Base-by-base conservation (phyloP, 148 eudicot species). In the Rhododendron ovatum region DNA sequence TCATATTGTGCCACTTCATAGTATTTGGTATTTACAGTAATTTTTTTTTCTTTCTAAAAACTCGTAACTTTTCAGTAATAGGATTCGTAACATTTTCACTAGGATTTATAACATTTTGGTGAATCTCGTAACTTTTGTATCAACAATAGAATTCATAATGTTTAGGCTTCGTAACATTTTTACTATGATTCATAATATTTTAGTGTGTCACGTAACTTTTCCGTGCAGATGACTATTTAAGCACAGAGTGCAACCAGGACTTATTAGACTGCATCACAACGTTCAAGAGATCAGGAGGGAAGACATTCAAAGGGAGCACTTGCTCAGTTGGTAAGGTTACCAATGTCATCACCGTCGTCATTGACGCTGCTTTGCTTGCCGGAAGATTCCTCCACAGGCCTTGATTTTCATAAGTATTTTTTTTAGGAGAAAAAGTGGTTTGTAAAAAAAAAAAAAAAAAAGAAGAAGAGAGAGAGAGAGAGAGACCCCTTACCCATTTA, bases 361-460 rank as follows among this genome's bases (percentile, higher is more conserved):
- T 93, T 89, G 92, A 93, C 78, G 93, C 93, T 90, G 95, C 95
- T 77, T 86, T 93, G 82, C 82, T 90, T 69, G 95, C 93, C 79
- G 95, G 93, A 37, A 86, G 84, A 47, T 91, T 37, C 17, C 78
- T 75, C 47, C 78, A 75, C 78, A 75, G 18, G 47, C 78, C 78
- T 37, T 75, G 17, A 75, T 75, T 18, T 37, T 75, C n/a, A 35
- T 35, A 30, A 30, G 22, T 74, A 8, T 5, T 75, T 26, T 41
- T 41, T 33, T 74, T 4, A 13, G 15, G 15, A 3, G 35, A 67
- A 12, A 71, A 30, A 3, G 35, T 67, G 4, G 35, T 9, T 67
- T 67, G 33, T 3, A 55, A 55, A 55, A 55, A 6, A 0, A 4
- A 9, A 9, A 26, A 59, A 20, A 6, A 20, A 30, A 9, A 24